phyloP scores from a whole-genome alignment of 352 stramenopile genomes.

The Hyaloperonospora brassicae region DNA sequence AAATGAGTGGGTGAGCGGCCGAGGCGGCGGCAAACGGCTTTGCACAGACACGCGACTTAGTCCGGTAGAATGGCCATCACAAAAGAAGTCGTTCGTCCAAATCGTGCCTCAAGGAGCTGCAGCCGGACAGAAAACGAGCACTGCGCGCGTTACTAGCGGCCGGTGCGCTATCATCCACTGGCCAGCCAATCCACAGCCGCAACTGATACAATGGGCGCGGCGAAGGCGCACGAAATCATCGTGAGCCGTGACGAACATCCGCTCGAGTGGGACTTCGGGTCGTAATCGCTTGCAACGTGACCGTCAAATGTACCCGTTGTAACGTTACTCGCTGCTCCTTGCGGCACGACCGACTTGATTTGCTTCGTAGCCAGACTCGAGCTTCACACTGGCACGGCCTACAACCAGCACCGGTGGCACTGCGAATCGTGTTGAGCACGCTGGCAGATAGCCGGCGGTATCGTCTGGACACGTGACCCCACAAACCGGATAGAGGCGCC shows the following conservation, averaged over 20 bases:
- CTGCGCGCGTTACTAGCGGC: conserved; percentile 14
- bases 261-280: too few relatives aligned
- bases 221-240: conserved; percentile 18
- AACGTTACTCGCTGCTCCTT: conserved; percentile 16
- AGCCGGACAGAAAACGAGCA: conserved; percentile 26
- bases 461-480: conserved; percentile 16
- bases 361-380: conserved; percentile 5
- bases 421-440: conserved; percentile 6
- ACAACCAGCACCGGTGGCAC: conserved; percentile 5
- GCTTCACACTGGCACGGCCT: conserved; percentile 2
- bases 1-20: conserved; percentile 22
- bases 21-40: too few relatives aligned
- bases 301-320: conserved; percentile 5
- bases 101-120: conserved; percentile 8
- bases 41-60: too few relatives aligned
- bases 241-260: neutral
- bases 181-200: conserved; percentile 6
- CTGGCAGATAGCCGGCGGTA: conserved; percentile 19
- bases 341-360: conserved; percentile 18
- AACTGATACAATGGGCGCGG: conserved; percentile 7
- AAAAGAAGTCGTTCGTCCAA: conserved; percentile 20
- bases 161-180: conserved; percentile 16
- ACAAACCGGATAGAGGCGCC: conserved; percentile 19
- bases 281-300: too few relatives aligned
- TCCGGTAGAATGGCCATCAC: conserved; percentile 1